Evolutionary conservation across 148 eudicot genomes (phyloP).

Genomic region (Rhododendron griersonianum): DNA sequence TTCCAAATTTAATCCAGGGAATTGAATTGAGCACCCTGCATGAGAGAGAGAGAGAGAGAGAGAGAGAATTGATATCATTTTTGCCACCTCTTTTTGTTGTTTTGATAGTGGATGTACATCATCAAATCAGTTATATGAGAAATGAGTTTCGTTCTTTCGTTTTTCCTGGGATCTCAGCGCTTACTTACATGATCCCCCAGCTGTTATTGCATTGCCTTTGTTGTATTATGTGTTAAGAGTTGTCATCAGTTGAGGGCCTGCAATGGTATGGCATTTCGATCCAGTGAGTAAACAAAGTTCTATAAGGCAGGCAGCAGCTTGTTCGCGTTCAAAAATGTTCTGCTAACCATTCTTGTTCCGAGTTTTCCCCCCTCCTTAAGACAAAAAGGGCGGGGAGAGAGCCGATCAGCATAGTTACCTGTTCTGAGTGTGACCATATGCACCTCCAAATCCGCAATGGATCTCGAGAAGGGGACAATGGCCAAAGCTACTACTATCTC

Average conservation of each 20-base stretch:
- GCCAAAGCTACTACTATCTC: neutral
- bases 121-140: neutral
- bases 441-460: neutral
- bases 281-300: neutral
- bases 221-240: neutral
- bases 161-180: neutral
- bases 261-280: neutral
- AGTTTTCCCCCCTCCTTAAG: neutral
- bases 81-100: neutral
- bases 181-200: neutral
- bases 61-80: neutral
- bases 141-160: neutral
- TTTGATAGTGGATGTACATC: neutral
- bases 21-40: constrained; percentile 1
- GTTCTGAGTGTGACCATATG: neutral
- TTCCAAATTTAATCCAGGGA: neutral
- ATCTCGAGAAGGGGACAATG: neutral
- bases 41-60: neutral
- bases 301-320: neutral
- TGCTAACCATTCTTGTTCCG: neutral
- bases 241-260: neutral
- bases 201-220: neutral
- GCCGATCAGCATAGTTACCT: neutral
- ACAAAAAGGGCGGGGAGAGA: neutral
- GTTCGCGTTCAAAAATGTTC: neutral